A percentile compares a stretch with the other conserved stretches of the same genome.
phyloP scores from a whole-genome alignment of 2,329 filamentous ascomycete genomes.

The Trichoderma citrinoviride region DNA sequence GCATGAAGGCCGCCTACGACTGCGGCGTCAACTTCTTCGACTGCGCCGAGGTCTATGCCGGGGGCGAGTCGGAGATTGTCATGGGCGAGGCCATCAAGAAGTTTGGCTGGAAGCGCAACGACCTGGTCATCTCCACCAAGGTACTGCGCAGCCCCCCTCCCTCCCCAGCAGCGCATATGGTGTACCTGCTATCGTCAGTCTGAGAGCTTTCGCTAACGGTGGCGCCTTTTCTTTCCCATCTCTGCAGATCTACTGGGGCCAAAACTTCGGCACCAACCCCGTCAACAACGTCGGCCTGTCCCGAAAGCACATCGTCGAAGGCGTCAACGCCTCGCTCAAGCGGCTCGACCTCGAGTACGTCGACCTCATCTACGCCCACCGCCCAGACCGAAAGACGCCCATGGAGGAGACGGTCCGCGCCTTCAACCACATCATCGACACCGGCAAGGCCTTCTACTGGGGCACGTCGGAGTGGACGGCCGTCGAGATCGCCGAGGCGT shows the following conservation, averaged over 20 bases:
- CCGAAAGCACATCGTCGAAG: conserved; percentile 68
- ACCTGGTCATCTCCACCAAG: conserved; percentile 61
- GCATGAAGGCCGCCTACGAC: conserved; percentile 61
- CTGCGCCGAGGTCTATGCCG: conserved; percentile 56
- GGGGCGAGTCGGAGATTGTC: conserved; percentile 60
- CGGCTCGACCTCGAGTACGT: conserved; percentile 60
- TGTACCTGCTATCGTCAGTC: not conserved
- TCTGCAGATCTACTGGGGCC: conserved; percentile 61
- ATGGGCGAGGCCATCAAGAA: conserved; percentile 61
- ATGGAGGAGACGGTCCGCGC: conserved; percentile 69
- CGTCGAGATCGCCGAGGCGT: conserved; percentile 62
- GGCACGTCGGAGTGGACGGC: conserved; percentile 67
- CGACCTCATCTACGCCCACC: conserved; percentile 67
- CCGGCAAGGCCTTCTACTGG: conserved; percentile 69
- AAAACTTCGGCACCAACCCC: conserved; percentile 56
- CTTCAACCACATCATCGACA: conserved; percentile 68
- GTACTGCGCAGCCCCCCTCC: conserved; percentile 29
- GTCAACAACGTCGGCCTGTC: conserved; percentile 67
- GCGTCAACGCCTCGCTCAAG: conserved; percentile 57
- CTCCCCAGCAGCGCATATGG: not conserved
- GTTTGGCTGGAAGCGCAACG: conserved; percentile 59
- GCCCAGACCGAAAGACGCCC: conserved; percentile 64
- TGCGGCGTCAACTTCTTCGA: conserved; percentile 63
- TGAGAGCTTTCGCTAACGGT: not conserved
- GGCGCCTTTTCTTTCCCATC: not conserved